These are phyloP conservation scores for Neopestalotiopsis sp. DNA, from an alignment of 2,329 filamentous ascomycete species.

Conservation along the genomic window DNA sequence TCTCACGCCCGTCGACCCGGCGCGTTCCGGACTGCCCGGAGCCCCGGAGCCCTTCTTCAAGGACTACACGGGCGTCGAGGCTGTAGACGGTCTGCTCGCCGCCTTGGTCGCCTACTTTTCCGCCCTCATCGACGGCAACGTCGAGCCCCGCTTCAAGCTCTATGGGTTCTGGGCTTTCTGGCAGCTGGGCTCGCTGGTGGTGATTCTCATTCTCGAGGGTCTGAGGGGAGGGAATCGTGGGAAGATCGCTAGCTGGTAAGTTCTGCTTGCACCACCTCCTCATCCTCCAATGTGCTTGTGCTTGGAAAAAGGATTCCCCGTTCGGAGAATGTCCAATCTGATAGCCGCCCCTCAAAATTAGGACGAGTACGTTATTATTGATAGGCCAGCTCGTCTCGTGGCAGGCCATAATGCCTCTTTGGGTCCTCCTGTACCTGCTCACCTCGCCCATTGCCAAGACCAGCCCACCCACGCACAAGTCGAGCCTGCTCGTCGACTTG, in stretches of 20 bases:
- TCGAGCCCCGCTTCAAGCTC: slow-evolving; percentile 25
- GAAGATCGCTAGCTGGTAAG: slow-evolving; percentile 26
- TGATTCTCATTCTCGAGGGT: slow-evolving; percentile 34
- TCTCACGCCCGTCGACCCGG: slow-evolving; percentile 16
- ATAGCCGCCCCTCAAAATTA: neutral
- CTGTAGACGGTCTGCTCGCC: slow-evolving; percentile 26
- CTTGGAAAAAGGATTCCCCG: no score
- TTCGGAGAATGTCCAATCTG: neutral
- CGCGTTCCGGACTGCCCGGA: slow-evolving; percentile 20
- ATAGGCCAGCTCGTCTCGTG: slow-evolving; percentile 31
- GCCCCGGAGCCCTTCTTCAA: slow-evolving; percentile 29
- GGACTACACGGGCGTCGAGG: slow-evolving; percentile 25
- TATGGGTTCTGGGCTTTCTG: slow-evolving; percentile 34
- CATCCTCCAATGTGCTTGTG: slow-evolving; percentile 23
- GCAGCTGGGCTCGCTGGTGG: slow-evolving; percentile 34
- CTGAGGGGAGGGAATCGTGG: slow-evolving; percentile 33
- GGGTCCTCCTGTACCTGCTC: slow-evolving; percentile 33
- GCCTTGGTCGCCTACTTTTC: slow-evolving; percentile 35
- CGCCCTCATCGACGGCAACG: slow-evolving; percentile 30
- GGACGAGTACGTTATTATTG: slow-evolving; percentile 8
- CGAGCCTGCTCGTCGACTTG: slow-evolving; percentile 32
- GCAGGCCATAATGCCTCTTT: slow-evolving; percentile 33
- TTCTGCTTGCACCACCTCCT: slow-evolving; percentile 16
- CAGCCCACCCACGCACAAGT: slow-evolving; percentile 26
- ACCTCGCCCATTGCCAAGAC: slow-evolving; percentile 32